phyloP scores from a whole-genome alignment of 345 rosid genomes.

The Nephelium lappaceum region DNA sequence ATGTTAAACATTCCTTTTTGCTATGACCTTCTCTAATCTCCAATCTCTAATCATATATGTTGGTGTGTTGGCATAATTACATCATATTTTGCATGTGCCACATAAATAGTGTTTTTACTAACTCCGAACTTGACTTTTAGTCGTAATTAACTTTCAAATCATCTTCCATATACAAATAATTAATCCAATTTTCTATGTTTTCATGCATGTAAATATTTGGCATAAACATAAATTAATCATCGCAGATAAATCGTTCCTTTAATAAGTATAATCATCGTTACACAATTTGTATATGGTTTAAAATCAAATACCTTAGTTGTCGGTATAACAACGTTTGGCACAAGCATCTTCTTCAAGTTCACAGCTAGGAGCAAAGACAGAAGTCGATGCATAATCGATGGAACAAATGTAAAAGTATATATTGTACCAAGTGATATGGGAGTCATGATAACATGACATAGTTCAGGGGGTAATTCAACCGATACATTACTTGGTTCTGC shows the following conservation, averaged over 20 bases:
- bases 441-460: constrained; percentile 61
- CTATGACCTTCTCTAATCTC: too few relatives aligned
- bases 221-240: too few relatives aligned
- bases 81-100: background rate
- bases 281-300: background rate
- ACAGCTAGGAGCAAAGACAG: constrained; percentile 76
- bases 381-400: constrained; percentile 75
- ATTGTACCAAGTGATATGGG: constrained; percentile 66
- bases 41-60: background rate
- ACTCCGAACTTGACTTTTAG: too few relatives aligned
- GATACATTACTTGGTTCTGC: constrained; percentile 51
- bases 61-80: background rate
- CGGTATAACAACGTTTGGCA: constrained; percentile 55
- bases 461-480: constrained; percentile 89
- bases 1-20: too few relatives aligned
- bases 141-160: too few relatives aligned
- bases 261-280: background rate
- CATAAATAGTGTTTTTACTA: background rate
- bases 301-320: constrained; percentile 59
- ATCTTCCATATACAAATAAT: too few relatives aligned
- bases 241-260: background rate
- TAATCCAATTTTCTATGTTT: too few relatives aligned
- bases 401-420: constrained; percentile 71
- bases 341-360: constrained; percentile 60
- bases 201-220: too few relatives aligned